These are phyloP conservation scores for Fraxinus ornus DNA, from an alignment of 305 asterid species.

Conservation along the genomic window DNA sequence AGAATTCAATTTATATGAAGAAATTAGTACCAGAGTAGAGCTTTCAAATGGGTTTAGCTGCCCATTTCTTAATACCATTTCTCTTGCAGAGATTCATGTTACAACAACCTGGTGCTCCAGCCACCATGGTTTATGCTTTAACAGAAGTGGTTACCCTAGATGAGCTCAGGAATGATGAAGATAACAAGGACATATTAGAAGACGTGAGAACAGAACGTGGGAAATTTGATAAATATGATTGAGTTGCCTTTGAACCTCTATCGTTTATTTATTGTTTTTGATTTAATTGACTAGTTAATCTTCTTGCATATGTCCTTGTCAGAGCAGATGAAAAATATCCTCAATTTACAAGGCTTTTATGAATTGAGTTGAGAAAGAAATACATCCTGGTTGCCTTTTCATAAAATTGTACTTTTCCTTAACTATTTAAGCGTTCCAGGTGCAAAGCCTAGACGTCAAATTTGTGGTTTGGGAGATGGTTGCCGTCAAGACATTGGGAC, in stretches of 20 bases:
- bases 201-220: slow-evolving; percentile 89
- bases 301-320: neutral
- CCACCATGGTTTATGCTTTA: slow-evolving; percentile 79
- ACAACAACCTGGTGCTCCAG: slow-evolving; percentile 51
- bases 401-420: no score
- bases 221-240: slow-evolving; percentile 61
- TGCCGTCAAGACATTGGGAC: no score
- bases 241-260: neutral
- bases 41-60: neutral
- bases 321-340: no score
- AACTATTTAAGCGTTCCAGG: no score
- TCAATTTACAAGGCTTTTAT: no score
- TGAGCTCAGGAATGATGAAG: slow-evolving; percentile 81
- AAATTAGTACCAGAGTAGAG: slow-evolving; percentile 26
- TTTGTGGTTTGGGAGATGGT: no score
- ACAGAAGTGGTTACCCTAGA: slow-evolving; percentile 72
- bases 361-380: no score
- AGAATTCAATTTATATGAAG: neutral
- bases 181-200: slow-evolving; percentile 80
- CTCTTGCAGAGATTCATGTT: slow-evolving; percentile 65
- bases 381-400: no score
- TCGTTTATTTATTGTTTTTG: neutral
- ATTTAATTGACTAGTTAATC: neutral
- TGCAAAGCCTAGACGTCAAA: no score
- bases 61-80: neutral